Conservation (phyloP, 1,284 basidiomycete genomes). For the Cutaneotrichosporon sp. region DNA sequence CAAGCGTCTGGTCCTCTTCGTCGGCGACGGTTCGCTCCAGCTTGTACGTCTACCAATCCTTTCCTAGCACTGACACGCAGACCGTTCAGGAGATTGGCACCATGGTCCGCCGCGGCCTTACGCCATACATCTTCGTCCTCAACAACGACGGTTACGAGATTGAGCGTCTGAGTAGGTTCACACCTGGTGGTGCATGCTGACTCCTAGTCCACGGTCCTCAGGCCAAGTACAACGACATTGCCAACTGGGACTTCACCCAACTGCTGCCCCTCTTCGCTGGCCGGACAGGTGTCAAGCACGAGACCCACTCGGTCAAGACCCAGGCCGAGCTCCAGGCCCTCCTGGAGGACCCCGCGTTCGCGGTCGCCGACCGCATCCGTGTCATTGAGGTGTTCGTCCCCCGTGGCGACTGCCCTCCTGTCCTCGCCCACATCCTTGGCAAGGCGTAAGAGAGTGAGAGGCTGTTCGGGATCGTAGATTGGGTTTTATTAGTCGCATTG, state of each 20-base stretch:
- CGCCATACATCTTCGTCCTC: conserved; percentile 56
- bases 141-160: conserved; percentile 89
- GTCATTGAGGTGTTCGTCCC: conserved; percentile 48
- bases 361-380: conserved; percentile 38
- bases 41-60: conserved; percentile 29
- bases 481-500: too few relatives aligned
- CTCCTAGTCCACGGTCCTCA: conserved; percentile 40
- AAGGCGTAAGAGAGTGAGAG: neutral
- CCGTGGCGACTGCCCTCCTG: conserved; percentile 29
- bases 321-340: conserved; percentile 55
- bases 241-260: conserved; percentile 46
- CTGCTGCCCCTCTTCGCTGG: conserved; percentile 46
- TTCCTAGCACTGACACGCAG: conserved; percentile 11
- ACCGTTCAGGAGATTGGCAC: conserved; percentile 52
- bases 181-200: conserved; percentile 24
- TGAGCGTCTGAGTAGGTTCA: conserved; percentile 71
- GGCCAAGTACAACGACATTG: conserved; percentile 50
- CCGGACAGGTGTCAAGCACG: conserved; percentile 17
- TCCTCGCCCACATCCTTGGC: conserved; percentile 6
- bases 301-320: conserved; percentile 40
- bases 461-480: too few relatives aligned
- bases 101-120: conserved; percentile 49
- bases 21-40: conserved; percentile 59
- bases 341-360: conserved; percentile 40
- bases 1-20: conserved; percentile 70